Evolutionary conservation across 192 early-diverging fungal species (phyloP).

Genomic region (Coemansia sp.): DNA sequence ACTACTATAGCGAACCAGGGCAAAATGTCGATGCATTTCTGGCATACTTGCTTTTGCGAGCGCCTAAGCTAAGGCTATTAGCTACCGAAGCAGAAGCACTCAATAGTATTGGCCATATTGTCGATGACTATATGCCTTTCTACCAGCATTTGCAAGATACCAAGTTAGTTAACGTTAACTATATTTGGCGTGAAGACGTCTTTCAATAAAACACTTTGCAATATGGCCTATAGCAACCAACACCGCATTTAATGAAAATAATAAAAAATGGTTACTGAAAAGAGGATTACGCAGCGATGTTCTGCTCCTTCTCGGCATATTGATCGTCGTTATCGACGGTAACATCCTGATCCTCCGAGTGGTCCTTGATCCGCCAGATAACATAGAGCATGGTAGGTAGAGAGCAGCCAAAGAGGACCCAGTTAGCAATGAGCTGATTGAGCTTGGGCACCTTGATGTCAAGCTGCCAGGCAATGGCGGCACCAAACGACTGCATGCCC

Average conservation of each 20-base stretch:
- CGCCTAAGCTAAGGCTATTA: neutral
- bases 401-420: constrained; percentile 57
- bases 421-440: constrained; percentile 58
- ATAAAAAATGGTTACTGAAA: constrained; percentile 2
- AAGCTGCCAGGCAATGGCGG: constrained; percentile 70
- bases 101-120: neutral
- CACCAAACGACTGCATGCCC: constrained; percentile 80
- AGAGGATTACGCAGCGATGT: neutral
- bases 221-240: too few relatives aligned
- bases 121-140: constrained; percentile 3
- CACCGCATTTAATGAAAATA: neutral
- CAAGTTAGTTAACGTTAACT: neutral
- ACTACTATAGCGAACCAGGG: neutral
- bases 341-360: constrained; percentile 28
- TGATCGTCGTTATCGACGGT: constrained; percentile 10
- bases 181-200: too few relatives aligned
- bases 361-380: constrained; percentile 55
- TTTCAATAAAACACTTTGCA: too few relatives aligned
- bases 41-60: neutral
- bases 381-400: constrained; percentile 55
- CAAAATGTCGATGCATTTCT: neutral
- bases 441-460: constrained; percentile 51
- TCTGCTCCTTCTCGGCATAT: constrained; percentile 23
- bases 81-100: neutral
- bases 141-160: constrained; percentile 1